Evolutionary conservation across 1,284 basidiomycete species (phyloP).

Genomic region (Microbotryum intermedium): DNA sequence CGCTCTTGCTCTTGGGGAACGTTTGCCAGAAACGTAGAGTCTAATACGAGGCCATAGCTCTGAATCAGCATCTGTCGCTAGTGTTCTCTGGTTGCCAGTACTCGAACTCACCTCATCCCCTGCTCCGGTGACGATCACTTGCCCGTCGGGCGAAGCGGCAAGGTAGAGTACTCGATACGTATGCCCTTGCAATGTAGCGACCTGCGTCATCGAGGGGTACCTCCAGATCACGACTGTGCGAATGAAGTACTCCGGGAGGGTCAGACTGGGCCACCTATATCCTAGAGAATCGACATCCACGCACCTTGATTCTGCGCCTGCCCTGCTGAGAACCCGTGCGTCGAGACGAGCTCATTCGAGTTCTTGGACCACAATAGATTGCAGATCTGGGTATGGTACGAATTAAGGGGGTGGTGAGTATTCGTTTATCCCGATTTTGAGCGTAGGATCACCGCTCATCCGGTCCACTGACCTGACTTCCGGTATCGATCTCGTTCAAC

Average conservation of each 20-base stretch:
- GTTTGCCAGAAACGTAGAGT: conserved; percentile 93
- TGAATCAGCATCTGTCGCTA: too few relatives aligned
- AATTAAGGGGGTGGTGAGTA: too few relatives aligned
- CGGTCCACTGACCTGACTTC: conserved; percentile 63
- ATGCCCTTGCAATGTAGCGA: conserved; percentile 89
- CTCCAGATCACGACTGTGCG: conserved; percentile 82
- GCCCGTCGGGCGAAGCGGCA: conserved; percentile 49
- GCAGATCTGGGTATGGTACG: conserved; percentile 59
- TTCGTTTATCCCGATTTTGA: too few relatives aligned
- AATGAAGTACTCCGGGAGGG: neutral
- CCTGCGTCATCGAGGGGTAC: conserved; percentile 85
- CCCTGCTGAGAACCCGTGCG: conserved; percentile 91
- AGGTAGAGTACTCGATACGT: conserved; percentile 90
- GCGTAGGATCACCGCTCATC: neutral
- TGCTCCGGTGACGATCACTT: conserved; percentile 95
- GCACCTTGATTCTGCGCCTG: conserved; percentile 77
- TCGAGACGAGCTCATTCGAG: conserved; percentile 93
- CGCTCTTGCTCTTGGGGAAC: conserved; percentile 45
- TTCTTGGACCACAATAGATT: conserved; percentile 91
- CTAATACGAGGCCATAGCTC: too few relatives aligned
- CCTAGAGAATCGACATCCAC: neutral
- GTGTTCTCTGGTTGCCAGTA: too few relatives aligned
- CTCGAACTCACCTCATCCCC: conserved; percentile 60
- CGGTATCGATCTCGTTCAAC: conserved; percentile 80
- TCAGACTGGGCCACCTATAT: neutral